Evolutionary conservation across 306 rosid genomes (phyloP).

Genomic region (Argentina anserina): DNA sequence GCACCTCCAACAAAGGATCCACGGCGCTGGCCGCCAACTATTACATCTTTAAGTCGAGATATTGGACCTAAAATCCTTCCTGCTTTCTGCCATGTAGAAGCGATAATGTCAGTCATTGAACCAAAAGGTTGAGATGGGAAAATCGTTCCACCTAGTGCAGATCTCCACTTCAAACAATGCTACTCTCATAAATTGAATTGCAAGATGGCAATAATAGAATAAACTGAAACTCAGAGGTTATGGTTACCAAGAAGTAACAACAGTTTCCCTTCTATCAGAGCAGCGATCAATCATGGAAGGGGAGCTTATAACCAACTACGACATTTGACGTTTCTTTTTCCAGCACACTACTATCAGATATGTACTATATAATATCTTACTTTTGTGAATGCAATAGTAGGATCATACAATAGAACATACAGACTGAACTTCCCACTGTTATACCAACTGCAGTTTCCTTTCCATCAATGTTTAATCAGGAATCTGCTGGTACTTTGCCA

Average conservation of each 20-base stretch:
- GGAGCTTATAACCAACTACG: background rate
- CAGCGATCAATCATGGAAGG: background rate
- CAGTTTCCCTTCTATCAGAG: background rate
- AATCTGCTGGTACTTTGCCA: background rate
- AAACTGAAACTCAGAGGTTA: background rate
- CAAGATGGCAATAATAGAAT: background rate
- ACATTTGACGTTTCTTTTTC: background rate
- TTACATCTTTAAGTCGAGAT: slow-evolving; percentile 72
- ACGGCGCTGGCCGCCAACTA: slow-evolving; percentile 70
- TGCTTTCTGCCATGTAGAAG: slow-evolving; percentile 40
- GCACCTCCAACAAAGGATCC: slow-evolving; percentile 61
- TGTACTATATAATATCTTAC: background rate
- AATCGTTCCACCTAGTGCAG: background rate
- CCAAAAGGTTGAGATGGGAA: background rate
- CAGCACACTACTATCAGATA: background rate
- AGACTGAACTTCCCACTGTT: background rate
- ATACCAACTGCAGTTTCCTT: background rate
- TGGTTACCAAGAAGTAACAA: background rate
- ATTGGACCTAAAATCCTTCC: slow-evolving; percentile 66
- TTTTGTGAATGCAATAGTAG: background rate
- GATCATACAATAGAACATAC: background rate
- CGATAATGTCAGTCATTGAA: slow-evolving; percentile 12
- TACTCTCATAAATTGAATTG: background rate
- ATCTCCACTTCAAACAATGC: background rate
- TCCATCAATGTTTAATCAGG: background rate